Base-by-base conservation (phyloP, 352 stramenopile species). In the Pythium graminicola region DNA sequence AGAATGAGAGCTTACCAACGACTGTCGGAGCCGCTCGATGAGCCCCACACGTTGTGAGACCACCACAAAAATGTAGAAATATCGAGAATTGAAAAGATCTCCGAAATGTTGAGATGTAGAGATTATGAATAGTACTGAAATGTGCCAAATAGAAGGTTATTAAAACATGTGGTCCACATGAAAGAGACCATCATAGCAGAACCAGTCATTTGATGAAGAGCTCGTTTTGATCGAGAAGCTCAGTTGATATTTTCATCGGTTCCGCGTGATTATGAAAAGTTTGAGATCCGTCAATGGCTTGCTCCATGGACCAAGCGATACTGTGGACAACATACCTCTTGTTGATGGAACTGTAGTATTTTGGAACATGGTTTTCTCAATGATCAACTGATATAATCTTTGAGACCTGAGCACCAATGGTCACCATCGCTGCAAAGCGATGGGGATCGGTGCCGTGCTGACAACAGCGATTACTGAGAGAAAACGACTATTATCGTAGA, bases 381-480 rank as follows among this genome's bases (percentile, higher is more conserved):
- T 87, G 76, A 87, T 87, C 70, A 76, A 85, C 70, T 85, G 73
- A 84, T 77, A 79, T 87, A 87, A 87, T 87, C 76, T 87, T 87
- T 87, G 76, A 87, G 76, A 87, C 72, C 76, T 87, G 73, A 87
- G 50, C 50, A 41, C 19, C 20, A 13, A 19, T 24, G 19, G 11
- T 5, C 26, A 26, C 1, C 44, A 39, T 42, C 51, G 52, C 52
- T 52, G 52, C 41, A 60, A 60, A 51, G 41, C 33, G 42, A 35
- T 27, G 22, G 19, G 26, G 24, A 20, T 8, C 26, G 24, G 24
- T n/a, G 24, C 24, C 20, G 42, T 80, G 76, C 81, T 76, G 76
- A 81, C 60, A 85, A 80, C 60, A 63, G 48, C 55, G 62, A 33
- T 49, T 60, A 47, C 70, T 87, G 76, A 87, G 76, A 87, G 76